Evolutionary conservation across 1,284 basidiomycete genomes (phyloP).

Genomic region (Anthracocystis setariae): DNA sequence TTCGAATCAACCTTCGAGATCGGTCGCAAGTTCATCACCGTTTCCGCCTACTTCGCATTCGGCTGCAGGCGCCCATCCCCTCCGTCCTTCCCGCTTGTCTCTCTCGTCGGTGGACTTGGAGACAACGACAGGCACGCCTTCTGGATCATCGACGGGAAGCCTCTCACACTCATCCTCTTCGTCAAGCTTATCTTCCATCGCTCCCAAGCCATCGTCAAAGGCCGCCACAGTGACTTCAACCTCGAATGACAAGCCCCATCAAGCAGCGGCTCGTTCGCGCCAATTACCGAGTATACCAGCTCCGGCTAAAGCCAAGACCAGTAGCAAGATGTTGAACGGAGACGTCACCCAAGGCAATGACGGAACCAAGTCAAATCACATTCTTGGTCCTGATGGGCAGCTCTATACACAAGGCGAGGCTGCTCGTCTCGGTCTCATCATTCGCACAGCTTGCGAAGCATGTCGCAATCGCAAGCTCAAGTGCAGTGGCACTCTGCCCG

Average conservation of each 20-base stretch:
- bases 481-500: slow-evolving; percentile 46
- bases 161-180: not conserved
- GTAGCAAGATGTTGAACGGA: slow-evolving; percentile 18
- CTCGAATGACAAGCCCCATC: slow-evolving; percentile 9
- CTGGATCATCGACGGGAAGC: slow-evolving; percentile 11
- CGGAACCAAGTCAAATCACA: slow-evolving; percentile 22
- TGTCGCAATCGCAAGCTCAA: slow-evolving; percentile 61
- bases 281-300: slow-evolving; percentile 1
- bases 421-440: slow-evolving; percentile 43
- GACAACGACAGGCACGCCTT: slow-evolving; percentile 6
- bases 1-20: not conserved
- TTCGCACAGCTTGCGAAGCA: slow-evolving; percentile 57
- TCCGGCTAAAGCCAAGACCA: not conserved
- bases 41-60: not conserved
- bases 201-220: not conserved
- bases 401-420: slow-evolving; percentile 49
- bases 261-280: slow-evolving; percentile 6
- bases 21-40: not conserved
- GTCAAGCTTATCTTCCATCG: not conserved
- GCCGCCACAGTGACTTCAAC: not conserved
- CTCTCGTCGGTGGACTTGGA: not conserved
- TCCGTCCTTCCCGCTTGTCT: not conserved
- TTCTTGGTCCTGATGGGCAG: slow-evolving; percentile 47
- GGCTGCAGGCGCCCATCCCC: not conserved
- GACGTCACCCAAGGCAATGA: slow-evolving; percentile 1